phyloP scores from a whole-genome alignment of 1,284 basidiomycete genomes.

The Cerioporus squamosus region DNA sequence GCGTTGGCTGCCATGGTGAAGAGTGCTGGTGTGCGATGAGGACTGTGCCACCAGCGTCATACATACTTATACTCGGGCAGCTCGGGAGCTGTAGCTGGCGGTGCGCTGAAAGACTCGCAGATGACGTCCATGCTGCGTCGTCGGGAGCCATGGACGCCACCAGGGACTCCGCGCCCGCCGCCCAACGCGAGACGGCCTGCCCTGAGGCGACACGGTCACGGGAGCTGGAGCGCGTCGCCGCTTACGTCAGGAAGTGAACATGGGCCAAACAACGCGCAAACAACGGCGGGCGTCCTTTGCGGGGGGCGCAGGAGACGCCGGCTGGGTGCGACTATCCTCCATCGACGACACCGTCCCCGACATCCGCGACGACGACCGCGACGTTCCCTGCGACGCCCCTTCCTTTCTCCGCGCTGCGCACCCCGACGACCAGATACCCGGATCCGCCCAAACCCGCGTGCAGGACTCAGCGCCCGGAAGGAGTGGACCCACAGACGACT shows the following conservation, averaged over 20 bases:
- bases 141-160: background rate
- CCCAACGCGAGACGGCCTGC: conserved; percentile 16
- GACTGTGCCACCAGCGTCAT: background rate
- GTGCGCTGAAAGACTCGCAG: too few species aligned
- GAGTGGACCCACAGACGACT: conserved; percentile 35
- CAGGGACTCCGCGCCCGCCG: background rate
- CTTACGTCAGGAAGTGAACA: conserved; percentile 36
- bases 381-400: conserved; percentile 24
- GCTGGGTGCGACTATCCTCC: conserved; percentile 18
- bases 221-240: conserved; percentile 3
- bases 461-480: conserved; percentile 12
- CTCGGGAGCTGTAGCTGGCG: background rate
- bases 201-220: conserved; percentile 24
- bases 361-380: background rate
- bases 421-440: background rate
- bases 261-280: conserved; percentile 40
- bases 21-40: too few species aligned
- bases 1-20: background rate
- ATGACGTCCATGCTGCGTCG: background rate
- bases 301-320: background rate
- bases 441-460: background rate
- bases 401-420: background rate
- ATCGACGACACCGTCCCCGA: background rate
- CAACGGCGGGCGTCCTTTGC: conserved; percentile 23
- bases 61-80: conserved; percentile 4